These are phyloP conservation scores for Biscogniauxia mediterranea DNA, from an alignment of 2,329 filamentous ascomycete genomes.

Conservation along the genomic window DNA sequence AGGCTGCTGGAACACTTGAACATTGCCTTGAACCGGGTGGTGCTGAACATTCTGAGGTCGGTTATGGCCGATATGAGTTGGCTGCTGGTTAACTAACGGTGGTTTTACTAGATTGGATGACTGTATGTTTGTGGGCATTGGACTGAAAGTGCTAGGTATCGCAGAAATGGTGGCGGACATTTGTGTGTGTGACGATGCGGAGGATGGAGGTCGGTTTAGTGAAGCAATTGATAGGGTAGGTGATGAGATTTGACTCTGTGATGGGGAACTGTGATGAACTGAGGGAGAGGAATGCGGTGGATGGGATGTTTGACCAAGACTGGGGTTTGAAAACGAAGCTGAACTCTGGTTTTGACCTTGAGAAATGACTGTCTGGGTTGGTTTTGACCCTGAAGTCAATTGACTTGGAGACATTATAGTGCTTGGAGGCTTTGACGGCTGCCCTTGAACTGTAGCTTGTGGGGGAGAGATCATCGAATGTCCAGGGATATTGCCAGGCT, in stretches of 20 bases:
- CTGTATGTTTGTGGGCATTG: constrained; percentile 8
- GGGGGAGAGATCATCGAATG: background rate
- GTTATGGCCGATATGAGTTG: background rate
- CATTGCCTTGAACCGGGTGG: constrained; percentile 6
- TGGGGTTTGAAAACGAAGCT: constrained; percentile 1
- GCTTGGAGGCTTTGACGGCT: background rate
- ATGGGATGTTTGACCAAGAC: constrained; percentile 13
- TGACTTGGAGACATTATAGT: constrained; percentile 1
- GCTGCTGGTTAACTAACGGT: constrained; percentile 5
- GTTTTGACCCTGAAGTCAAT: constrained; percentile 6
- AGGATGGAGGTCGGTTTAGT: constrained; percentile 24
- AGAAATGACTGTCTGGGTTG: constrained; percentile 2
- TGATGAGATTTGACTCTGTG: constrained; percentile 31
- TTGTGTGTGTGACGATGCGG: constrained; percentile 20
- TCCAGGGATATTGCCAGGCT: background rate
- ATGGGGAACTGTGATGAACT: constrained; percentile 23
- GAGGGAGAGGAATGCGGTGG: constrained; percentile 20
- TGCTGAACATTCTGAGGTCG: constrained; percentile 3
- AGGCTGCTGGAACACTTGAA: constrained; percentile 6
- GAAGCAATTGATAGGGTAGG: constrained; percentile 29
- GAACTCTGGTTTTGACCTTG: constrained; percentile 10
- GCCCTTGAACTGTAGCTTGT: constrained; percentile 7
- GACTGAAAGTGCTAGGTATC: constrained; percentile 5
- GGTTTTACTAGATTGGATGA: constrained; percentile 14
- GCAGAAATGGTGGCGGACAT: constrained; percentile 8